Evolutionary conservation across 192 early-diverging fungal species (phyloP), one percentile per base, ranked within the genome.

Genomic region (Coemansia sp.): DNA sequence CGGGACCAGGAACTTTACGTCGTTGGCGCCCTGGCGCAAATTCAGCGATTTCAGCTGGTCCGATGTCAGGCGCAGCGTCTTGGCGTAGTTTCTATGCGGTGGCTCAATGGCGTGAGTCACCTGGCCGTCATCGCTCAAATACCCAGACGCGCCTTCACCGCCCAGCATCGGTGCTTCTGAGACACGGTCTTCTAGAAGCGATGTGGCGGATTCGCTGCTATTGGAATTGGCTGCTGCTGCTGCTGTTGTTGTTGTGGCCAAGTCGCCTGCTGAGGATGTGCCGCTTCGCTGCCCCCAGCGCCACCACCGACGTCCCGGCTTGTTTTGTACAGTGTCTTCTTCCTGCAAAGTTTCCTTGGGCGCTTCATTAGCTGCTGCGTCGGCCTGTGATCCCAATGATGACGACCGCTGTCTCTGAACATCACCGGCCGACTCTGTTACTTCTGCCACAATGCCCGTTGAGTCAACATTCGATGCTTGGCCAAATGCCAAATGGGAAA

Each of bases 41-140:
- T 84, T 82, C 37, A 99, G 73, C 9, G 72, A 68, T 62, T 87
- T 83, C 54, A 99, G 74, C 64, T 99, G 96, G 28, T 91, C 93
- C 3, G 91, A 94, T 0, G 91, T 94, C 53, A 99, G 73, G 12
- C 94, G 83, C 37, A 99, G 71, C 0, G 90, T 87, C 73, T 99
- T 99, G 31, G 90, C 90, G 50, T 90, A 93, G 37, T 80, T 74
- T 53, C 79, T 69, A 8, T 18, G 60, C 32, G 18, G 56, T 26
- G 1, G 23, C 34, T 42, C 40, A 15, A 56, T 65, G 16, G 51
- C 44, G 26, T 59, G 75, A 6, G 64, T 6, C 6, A 68, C 18
- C 26, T 43, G 40, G 0, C 49, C 72, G 50, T 68, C 66, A 41
- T 75, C 72, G 56, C 66, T 69, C 56, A 61, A 36, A 37, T 75